Evolutionary conservation across 2,329 filamentous ascomycete genomes (phyloP).

Genomic region (Helicocarpus griseus): DNA sequence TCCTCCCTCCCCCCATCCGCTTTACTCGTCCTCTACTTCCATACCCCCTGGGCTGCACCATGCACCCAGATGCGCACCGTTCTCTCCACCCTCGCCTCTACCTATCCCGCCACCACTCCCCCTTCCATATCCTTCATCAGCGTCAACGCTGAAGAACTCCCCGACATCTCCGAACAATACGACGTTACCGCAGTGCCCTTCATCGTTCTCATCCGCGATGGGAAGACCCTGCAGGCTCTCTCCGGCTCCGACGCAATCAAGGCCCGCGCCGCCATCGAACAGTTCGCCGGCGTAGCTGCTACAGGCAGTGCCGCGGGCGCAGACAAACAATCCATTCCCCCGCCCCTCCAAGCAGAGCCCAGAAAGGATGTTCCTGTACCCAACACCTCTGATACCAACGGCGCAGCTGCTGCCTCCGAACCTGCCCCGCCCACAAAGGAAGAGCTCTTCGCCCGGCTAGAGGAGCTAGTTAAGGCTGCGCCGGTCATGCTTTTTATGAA

Average conservation of each 20-base stretch:
- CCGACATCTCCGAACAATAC: slow-evolving; percentile 84
- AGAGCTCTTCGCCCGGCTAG: slow-evolving; percentile 70
- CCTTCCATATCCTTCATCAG: slow-evolving; percentile 70
- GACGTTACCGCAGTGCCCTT: slow-evolving; percentile 92
- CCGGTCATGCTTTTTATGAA: slow-evolving; percentile 99
- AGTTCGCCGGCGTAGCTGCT: slow-evolving; percentile 51
- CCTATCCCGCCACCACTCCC: slow-evolving; percentile 63
- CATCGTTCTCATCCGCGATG: slow-evolving; percentile 69
- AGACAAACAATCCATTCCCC: slow-evolving; percentile 28
- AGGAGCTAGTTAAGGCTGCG: slow-evolving; percentile 82
- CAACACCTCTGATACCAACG: slow-evolving; percentile 15
- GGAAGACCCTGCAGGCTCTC: slow-evolving; percentile 70
- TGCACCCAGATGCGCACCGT: slow-evolving; percentile 91
- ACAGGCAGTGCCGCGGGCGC: slow-evolving; percentile 19
- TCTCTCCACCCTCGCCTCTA: slow-evolving; percentile 72
- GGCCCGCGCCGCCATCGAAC: slow-evolving; percentile 77
- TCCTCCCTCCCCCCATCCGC: slow-evolving; percentile 57
- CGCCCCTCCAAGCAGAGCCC: slow-evolving; percentile 30
- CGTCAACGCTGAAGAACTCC: slow-evolving; percentile 88
- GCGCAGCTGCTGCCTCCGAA: slow-evolving; percentile 17
- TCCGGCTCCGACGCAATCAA: slow-evolving; percentile 83
- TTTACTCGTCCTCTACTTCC: slow-evolving; percentile 82
- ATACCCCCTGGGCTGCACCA: slow-evolving; percentile 92
- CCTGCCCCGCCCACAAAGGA: slow-evolving; percentile 59
- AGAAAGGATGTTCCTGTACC: slow-evolving; percentile 21